Conservation (phyloP, 495 filamentous ascomycete species). For the Glarea lozoyensis region DNA sequence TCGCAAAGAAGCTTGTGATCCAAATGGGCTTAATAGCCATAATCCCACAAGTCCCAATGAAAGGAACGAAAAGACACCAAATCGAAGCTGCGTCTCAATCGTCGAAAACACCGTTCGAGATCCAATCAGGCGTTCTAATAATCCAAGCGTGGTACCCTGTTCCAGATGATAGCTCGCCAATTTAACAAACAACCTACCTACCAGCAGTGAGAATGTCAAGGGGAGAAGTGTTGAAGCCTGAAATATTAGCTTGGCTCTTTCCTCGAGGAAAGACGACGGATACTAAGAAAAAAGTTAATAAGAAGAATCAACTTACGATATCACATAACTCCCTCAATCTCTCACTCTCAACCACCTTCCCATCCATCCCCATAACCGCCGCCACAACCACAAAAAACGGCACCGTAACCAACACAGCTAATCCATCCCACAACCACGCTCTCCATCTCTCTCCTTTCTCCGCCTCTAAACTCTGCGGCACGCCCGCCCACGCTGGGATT, state of each 20-base stretch:
- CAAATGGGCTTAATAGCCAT: slow-evolving; percentile 15
- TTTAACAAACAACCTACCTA: slow-evolving; percentile 10
- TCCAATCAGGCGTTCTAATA: slow-evolving; percentile 16
- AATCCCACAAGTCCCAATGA: slow-evolving; percentile 9
- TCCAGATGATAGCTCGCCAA: slow-evolving; percentile 16
- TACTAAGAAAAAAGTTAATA: not conserved
- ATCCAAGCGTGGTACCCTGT: slow-evolving; percentile 9
- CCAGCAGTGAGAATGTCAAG: not conserved
- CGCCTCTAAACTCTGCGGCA: not conserved
- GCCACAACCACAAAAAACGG: not conserved
- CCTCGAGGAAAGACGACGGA: not conserved
- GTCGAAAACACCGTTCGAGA: slow-evolving; percentile 14
- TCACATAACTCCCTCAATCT: not conserved
- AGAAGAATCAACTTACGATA: not conserved
- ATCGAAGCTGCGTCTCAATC: slow-evolving; percentile 9
- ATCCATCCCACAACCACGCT: not conserved
- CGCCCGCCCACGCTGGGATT: not conserved
- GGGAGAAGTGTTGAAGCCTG: not conserved
- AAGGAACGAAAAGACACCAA: slow-evolving; percentile 5
- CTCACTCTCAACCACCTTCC: not conserved
- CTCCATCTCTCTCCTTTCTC: not conserved
- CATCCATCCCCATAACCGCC: not conserved
- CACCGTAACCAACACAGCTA: not conserved
- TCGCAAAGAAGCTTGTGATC: slow-evolving; percentile 12
- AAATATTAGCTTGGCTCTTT: not conserved